Base-by-base conservation (phyloP, 768 basidiomycete species). In the Lentinus tigrinus region DNA sequence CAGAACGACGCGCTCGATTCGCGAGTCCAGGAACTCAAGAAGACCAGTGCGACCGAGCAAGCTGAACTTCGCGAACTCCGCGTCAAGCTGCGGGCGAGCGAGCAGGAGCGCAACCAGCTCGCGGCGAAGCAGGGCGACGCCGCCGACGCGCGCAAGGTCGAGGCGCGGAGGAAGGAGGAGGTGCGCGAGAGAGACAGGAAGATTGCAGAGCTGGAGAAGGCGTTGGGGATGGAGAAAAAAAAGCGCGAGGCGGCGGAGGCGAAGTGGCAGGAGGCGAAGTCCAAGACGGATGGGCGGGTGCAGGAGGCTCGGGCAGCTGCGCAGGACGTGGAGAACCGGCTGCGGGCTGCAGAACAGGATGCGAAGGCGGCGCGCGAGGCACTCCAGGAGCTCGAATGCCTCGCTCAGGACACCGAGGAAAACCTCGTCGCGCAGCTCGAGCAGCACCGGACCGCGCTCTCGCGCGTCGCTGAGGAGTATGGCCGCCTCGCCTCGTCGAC, bases 1-100 rank as follows among this genome's bases (percentile, higher is more conserved):
- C 85, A 85, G 57, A 80, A 75, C 27, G 81, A 84, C 3, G 56
- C 72, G 4, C 77, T 84, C 43, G 88, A 89, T 28, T 60, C 70
- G n/a, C 81, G 83, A 39, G 63, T 88, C 3, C 83, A 84, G 39
- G 88, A 88, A 48, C 72, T 85, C 58, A 88, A 82, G 70, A 84
- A 79, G 63, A 55, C 70, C 19, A 72, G 74, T 17, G 58, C 70
- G 0, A 60, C 74, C 0, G 85, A 88, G 56, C 83, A 88, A 64
- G 70, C 75, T 0, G 87, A 90, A 67, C 67, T 88, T 66, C 89
- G 83, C 64, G 86, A 85, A 21, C 67, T 88, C 4, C 80, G 82
- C 16, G 66, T 75, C 38, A 89, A 85, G 69, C 73, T 89, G 28
- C 78, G 84, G 17, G 67, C 73, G 48, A 74, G 67, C 4, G 88